Evolutionary conservation across 78 protist genomes (phyloP), one percentile per base, ranked within the genome.

Genomic region (Cavenderia fasciculata): DNA sequence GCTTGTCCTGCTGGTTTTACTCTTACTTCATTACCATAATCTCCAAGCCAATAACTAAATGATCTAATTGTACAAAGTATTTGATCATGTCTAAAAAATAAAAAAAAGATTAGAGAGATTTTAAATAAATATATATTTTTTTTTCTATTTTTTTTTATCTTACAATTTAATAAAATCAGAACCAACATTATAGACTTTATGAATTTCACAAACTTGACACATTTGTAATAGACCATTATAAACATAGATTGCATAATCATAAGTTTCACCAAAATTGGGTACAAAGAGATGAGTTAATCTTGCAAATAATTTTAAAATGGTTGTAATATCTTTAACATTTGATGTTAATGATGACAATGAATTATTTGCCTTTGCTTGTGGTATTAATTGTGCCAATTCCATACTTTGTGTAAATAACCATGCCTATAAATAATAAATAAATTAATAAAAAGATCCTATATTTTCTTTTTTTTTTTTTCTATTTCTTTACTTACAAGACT

Each of bases 361-460:
- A n/a, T n/a, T n/a, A n/a, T n/a, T n/a, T n/a, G n/a, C n/a, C n/a
- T n/a, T n/a, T n/a, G n/a, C n/a, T n/a, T n/a, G n/a, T n/a, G n/a
- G n/a, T n/a, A n/a, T n/a, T n/a, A n/a, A n/a, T n/a, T n/a, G n/a
- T n/a, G n/a, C n/a, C n/a, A n/a, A n/a, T n/a, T n/a, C n/a, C n/a
- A n/a, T 75, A 78, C 65, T 78, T 65, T 78, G 76, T 18, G 87
- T 56, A 52, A 78, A 78, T 40, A 78, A 78, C 52, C 76, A 75
- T 38, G 47, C 62, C 87, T 77, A 77, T 19, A 33, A 33, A 61
- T 19, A 33, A 61, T 36, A 11, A 21, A n/a, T 36, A 29, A 70
- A 29, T 47, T 12, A 70, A 33, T 34, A 23, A 68, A 44, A n/a
- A n/a, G n/a, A n/a, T n/a, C n/a, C n/a, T n/a, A n/a, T n/a, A n/a